These are phyloP conservation scores for Geotrichum siamense DNA, from an alignment of 1,139 yeast species.

Conservation along the genomic window DNA sequence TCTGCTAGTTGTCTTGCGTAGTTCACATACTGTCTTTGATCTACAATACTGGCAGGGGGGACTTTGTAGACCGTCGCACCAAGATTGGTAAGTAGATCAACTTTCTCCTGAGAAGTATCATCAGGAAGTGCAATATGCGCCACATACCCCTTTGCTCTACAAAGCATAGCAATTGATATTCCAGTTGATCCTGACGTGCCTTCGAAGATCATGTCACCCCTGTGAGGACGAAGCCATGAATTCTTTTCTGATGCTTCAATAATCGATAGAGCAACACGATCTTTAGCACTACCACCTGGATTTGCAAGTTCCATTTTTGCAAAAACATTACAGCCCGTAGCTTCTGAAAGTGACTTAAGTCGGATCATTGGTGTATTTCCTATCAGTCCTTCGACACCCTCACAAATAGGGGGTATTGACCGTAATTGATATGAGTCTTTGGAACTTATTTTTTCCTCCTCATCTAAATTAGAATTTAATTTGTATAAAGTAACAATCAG, in stretches of 20 bases:
- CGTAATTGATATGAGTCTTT: neutral
- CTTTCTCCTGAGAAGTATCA: conserved; percentile 81
- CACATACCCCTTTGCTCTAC: conserved; percentile 79
- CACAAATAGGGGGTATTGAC: conserved; percentile 12
- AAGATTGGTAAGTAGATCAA: conserved; percentile 57
- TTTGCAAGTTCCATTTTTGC: conserved; percentile 82
- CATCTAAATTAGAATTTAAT: neutral
- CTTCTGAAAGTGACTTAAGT: conserved; percentile 61
- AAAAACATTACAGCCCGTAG: conserved; percentile 74
- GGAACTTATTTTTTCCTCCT: neutral
- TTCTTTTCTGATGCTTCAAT: conserved; percentile 56
- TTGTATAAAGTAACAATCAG: neutral
- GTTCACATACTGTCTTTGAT: conserved; percentile 87
- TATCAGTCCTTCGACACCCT: conserved; percentile 55
- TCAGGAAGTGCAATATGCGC: conserved; percentile 94
- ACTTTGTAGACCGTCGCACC: conserved; percentile 89
- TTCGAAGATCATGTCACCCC: conserved; percentile 68
- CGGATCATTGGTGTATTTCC: conserved; percentile 89
- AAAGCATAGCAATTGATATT: conserved; percentile 80
- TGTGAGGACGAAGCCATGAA: conserved; percentile 52
- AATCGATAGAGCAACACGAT: conserved; percentile 84
- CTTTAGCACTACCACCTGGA: conserved; percentile 96
- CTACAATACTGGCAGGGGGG: conserved; percentile 91
- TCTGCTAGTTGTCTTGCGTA: conserved; percentile 66
- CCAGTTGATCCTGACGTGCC: conserved; percentile 98